These are phyloP conservation scores for Blastobotrys attinorum DNA, from an alignment of 805 yeast genomes.

Conservation along the genomic window DNA sequence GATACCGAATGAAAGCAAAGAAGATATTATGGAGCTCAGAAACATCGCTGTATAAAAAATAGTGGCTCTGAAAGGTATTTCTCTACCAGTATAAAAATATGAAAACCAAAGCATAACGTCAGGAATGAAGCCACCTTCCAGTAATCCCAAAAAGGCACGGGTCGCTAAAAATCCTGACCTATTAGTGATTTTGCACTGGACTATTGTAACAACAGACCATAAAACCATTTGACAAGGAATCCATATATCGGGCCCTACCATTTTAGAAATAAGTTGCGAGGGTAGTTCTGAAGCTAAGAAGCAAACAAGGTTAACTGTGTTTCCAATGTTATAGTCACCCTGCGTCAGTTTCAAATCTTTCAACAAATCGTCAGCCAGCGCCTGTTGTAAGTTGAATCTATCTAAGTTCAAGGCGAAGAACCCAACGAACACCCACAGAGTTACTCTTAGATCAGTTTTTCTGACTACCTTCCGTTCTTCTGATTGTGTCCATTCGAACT, in stretches of 20 bases:
- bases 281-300: constrained; percentile 56
- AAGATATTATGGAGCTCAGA: constrained; percentile 35
- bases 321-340: constrained; percentile 48
- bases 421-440: constrained; percentile 47
- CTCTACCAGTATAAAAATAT: constrained; percentile 51
- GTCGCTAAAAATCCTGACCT: constrained; percentile 39
- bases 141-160: constrained; percentile 45
- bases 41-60: constrained; percentile 49
- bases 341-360: constrained; percentile 45
- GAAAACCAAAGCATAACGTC: constrained; percentile 53
- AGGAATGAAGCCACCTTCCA: constrained; percentile 60
- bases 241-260: constrained; percentile 55
- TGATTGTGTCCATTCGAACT: constrained; percentile 39
- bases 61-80: constrained; percentile 47
- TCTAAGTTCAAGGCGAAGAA: constrained; percentile 51
- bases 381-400: constrained; percentile 47
- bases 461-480: constrained; percentile 41
- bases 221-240: constrained; percentile 48
- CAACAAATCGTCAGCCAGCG: constrained; percentile 47
- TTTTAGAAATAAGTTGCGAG: constrained; percentile 55
- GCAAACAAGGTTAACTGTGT: constrained; percentile 43
- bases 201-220: constrained; percentile 50
- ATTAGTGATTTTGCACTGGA: constrained; percentile 38
- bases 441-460: constrained; percentile 46
- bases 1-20: constrained; percentile 44